phyloP scores from a whole-genome alignment of 768 basidiomycete species.

The Leucosporidium yakuticum region DNA sequence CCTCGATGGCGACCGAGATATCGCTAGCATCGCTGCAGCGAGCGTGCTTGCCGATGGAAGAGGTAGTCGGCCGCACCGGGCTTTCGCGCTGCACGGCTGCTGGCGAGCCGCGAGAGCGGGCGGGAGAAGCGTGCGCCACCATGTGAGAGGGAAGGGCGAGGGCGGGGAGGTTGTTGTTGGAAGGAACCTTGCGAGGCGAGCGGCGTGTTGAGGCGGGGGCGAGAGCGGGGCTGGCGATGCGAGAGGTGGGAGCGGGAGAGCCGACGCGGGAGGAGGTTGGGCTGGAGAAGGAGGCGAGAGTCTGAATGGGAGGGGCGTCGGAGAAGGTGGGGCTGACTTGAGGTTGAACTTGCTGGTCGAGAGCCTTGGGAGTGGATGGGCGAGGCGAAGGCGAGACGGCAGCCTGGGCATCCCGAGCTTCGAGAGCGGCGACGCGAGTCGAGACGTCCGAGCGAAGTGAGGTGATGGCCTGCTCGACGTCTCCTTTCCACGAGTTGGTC shows the following conservation, averaged over 20 bases:
- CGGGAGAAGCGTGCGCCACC: slow-evolving; percentile 1
- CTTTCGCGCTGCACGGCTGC: neutral
- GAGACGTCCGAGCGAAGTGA: neutral
- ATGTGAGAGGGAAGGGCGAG: slow-evolving; percentile 12
- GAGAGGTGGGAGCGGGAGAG: slow-evolving; percentile 1
- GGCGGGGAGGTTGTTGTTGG: too few species aligned
- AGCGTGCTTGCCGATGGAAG: slow-evolving; percentile 16
- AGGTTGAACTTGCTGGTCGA: neutral
- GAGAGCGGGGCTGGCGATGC: neutral
- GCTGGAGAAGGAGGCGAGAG: slow-evolving; percentile 6
- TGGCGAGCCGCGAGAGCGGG: neutral
- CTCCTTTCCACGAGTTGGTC: neutral
- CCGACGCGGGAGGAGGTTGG: neutral
- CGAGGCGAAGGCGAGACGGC: neutral
- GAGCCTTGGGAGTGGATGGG: neutral
- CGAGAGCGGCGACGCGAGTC: neutral
- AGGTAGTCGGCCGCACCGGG: neutral
- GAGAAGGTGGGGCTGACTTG: neutral
- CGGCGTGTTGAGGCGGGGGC: neutral
- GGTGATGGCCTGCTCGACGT: neutral
- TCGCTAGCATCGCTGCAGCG: slow-evolving; percentile 14
- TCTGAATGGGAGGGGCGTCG: slow-evolving; percentile 7
- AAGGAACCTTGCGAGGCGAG: neutral
- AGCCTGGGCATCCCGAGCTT: neutral
- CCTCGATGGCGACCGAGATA: slow-evolving; percentile 6